Conservation (phyloP, 225 moss, liverwort and hornwort species). For the Thuidium tamariscinum region DNA sequence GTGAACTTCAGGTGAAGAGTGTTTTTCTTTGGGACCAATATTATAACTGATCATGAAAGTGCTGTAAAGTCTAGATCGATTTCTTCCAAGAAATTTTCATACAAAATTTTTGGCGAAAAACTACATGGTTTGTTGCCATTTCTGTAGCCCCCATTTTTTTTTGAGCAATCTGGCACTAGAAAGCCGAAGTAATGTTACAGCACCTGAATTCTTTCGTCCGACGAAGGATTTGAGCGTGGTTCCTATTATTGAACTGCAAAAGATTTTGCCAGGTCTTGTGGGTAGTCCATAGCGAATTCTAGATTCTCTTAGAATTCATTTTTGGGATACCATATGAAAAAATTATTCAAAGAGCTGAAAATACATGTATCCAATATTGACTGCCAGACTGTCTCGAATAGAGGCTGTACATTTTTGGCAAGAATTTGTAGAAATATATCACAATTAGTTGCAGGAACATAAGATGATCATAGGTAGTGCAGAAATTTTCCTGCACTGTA, state of each 20-base stretch:
- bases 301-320: not conserved
- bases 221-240: not conserved
- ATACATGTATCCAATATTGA: too few relatives aligned
- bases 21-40: not conserved
- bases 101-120: too few relatives aligned
- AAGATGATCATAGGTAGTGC: not conserved
- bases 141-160: too few relatives aligned
- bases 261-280: not conserved
- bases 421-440: not conserved
- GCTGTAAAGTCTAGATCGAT: not conserved
- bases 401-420: too few relatives aligned
- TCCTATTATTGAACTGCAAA: not conserved
- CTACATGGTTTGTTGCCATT: too few relatives aligned
- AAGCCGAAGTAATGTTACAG: not conserved
- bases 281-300: not conserved
- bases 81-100: too few relatives aligned
- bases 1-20: not conserved
- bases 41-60: not conserved
- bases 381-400: too few relatives aligned
- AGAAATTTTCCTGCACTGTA: not conserved
- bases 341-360: not conserved
- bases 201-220: not conserved
- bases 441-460: not conserved
- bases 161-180: too few relatives aligned
- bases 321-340: too few relatives aligned